A percentile compares a stretch with the other conserved stretches of the same genome.
These are phyloP conservation scores for Coriolopsis trogii DNA, from an alignment of 1,284 basidiomycete species.

Conservation along the genomic window DNA sequence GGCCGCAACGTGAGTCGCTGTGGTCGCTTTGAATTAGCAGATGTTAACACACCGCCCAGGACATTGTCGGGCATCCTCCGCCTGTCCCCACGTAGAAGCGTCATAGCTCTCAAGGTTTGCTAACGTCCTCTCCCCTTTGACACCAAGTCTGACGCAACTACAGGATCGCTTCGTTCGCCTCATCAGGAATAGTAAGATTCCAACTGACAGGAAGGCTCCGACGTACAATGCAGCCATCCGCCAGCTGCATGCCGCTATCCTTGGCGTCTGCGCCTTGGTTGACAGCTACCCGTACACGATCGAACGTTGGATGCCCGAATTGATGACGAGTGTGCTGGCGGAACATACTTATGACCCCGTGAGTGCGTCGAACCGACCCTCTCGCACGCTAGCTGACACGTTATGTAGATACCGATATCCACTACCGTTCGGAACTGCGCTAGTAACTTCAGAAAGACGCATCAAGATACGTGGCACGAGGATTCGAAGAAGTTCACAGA, in stretches of 20 bases:
- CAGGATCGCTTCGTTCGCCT: slow-evolving; percentile 72
- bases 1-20: slow-evolving; percentile 63
- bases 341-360: slow-evolving; percentile 84
- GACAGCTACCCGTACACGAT: slow-evolving; percentile 87
- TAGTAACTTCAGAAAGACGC: slow-evolving; percentile 75
- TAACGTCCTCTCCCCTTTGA: neutral
- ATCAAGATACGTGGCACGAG: slow-evolving; percentile 86
- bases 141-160: slow-evolving; percentile 1
- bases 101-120: slow-evolving; percentile 66
- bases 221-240: slow-evolving; percentile 67
- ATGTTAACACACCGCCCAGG: slow-evolving; percentile 45
- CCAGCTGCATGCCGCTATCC: slow-evolving; percentile 76
- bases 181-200: slow-evolving; percentile 61
- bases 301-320: slow-evolving; percentile 82
- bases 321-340: slow-evolving; percentile 71
- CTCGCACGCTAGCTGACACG: neutral
- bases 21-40: neutral
- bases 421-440: slow-evolving; percentile 75
- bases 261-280: slow-evolving; percentile 79
- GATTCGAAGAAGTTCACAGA: slow-evolving; percentile 77
- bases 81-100: slow-evolving; percentile 75
- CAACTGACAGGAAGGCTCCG: slow-evolving; percentile 53
- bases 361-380: neutral
- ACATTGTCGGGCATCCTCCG: slow-evolving; percentile 83
- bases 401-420: slow-evolving; percentile 67